Evolutionary conservation across 1,284 basidiomycete genomes (phyloP), one percentile per base, ranked within the genome.

Genomic region (Cryptococcus sp.): DNA sequence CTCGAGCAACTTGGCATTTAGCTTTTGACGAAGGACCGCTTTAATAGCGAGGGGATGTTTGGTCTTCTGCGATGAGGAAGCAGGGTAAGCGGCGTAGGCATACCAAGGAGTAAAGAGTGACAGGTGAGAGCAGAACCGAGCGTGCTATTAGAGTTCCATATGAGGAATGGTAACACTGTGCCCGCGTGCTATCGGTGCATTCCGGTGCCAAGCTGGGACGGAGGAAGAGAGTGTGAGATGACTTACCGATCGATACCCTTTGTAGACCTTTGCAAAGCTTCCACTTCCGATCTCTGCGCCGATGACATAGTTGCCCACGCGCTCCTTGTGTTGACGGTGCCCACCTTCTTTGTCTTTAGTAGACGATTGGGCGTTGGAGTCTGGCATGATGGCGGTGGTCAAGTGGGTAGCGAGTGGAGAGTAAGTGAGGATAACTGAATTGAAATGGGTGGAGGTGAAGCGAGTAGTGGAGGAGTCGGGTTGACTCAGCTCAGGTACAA

Each of bases 191-290:
- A 10, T 5, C 29, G 29, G 29, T 2, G 29, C 13, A 13, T 13
- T 13, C 29, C 8, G 29, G 8, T 7, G 13, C 8, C 29, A 10
- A 34, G 29, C 29, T 34, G 29, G 13, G 29, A 34, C 8, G 8
- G 29, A 34, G 8, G 29, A 13, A 34, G 29, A 34, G 8, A 7
- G 29, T 34, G 13, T 34, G 29, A 4, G 29, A 4, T 3, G 34
- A 81, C 87, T 64, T 68, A 91, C 93, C 77, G 88, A 86, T 73
- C 93, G 87, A 78, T 92, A 91, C 22, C 93, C 96, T 65, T 89
- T 89, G 79, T 93, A 95, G 40, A 99, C 95, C 1, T 89, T 95
- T 29, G 94, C 95, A 78, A 99, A 99, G 74, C 90, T 93, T 38
- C 95, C 95, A 55, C 81, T 77, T 17, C 84, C 84, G 55, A 85